Evolutionary conservation across 2,329 filamentous ascomycete species (phyloP), one percentile per base, ranked within the genome.

Genomic region (Exophiala sp.): DNA sequence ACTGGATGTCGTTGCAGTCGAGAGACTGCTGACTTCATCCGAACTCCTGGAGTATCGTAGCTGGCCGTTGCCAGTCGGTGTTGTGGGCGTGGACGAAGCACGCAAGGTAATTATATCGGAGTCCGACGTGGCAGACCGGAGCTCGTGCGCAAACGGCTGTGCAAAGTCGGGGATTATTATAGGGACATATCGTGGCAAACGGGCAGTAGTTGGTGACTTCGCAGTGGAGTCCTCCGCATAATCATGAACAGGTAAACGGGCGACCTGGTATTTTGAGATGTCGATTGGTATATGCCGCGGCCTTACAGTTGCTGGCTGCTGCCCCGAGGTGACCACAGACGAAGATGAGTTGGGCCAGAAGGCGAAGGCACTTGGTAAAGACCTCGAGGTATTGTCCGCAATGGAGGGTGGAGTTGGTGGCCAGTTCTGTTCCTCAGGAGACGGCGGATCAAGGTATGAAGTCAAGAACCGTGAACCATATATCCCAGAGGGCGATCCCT

Each of bases 131-230:
- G 55, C 49, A 34, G 59, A 48, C 21, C 50, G 54, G 22, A 52
- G 44, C 37, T 56, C 52, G 22, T 48, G 43, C n/a, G 53, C 50
- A 23, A 59, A 54, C 11, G 62, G 62, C 32, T 63, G 58, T 41
- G 61, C 61, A 53, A 62, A 63, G 24, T 58, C 57, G 14, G 62
- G 62, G 34, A 64, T 64, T 41, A 63, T 48, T 47, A 64, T 64
- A 13, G 60, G 62, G 44, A 62, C 62, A 58, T 64, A 54, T 41
- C 62, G 56, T 53, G 58, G 58, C 52, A 57, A 46, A 48, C 52
- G 46, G 52, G 49, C 46, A 41, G 46, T 49, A 29, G 22, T 52
- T 11, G 42, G 29, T 37, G 50, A 22, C 38, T 48, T 62, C 37
- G 38, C 48, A 13, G 46, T 23, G 41, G 41, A 22, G 38, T 42